These are phyloP conservation scores for maize (Zea mays) DNA, from an alignment of 176 grass and related monocot genomes.

Conservation along the genomic window Zm-B73-REFERENCE-NAM-5.0 NC_050100.1:30180001-30180500, in stretches of 20 bases:
- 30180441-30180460: slow-evolving; percentile 82
- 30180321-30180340: neutral
- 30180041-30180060: too few species aligned
- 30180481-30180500: slow-evolving; percentile 80
- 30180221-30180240: neutral
- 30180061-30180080: slow-evolving; percentile 22
- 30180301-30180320: neutral
- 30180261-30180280: slow-evolving; percentile 6
- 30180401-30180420: slow-evolving; percentile 92
- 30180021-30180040: too few species aligned
- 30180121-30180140: slow-evolving; percentile 6
- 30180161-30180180: slow-evolving; percentile 11
- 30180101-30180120: neutral
- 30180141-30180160: slow-evolving; percentile 2
- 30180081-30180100: too few species aligned
- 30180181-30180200: slow-evolving; percentile 20
- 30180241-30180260: neutral
- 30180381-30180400: neutral
- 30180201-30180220: neutral
- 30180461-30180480: slow-evolving; percentile 57
- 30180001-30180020: too few species aligned
- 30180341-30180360: neutral
- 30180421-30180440: slow-evolving; percentile 97
- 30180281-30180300: slow-evolving; percentile 10
- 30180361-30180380: neutral